phyloP scores from a whole-genome alignment of 2,329 filamentous ascomycete genomes.

The Sporothrix pallida region DNA sequence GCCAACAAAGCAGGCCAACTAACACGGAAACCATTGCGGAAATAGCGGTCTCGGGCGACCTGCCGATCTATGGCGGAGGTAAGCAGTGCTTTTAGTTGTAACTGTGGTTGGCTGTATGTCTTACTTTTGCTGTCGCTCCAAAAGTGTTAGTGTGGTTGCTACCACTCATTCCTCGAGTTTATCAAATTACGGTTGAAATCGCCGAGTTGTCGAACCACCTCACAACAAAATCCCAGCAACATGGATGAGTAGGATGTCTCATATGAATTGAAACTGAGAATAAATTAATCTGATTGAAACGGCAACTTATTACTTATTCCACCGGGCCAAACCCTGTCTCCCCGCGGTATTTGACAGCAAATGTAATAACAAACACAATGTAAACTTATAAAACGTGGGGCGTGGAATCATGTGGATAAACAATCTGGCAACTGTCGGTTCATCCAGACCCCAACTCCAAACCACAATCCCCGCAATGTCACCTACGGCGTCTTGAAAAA shows the following conservation, averaged over 20 bases:
- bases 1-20: not conserved
- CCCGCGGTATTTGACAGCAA: too few relatives aligned
- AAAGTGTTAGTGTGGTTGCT: too few relatives aligned
- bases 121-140: too few relatives aligned
- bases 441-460: too few relatives aligned
- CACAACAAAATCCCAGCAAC: not conserved
- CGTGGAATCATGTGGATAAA: too few relatives aligned
- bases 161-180: too few relatives aligned
- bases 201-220: not conserved
- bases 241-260: not conserved
- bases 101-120: too few relatives aligned
- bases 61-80: not conserved
- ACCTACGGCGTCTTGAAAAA: too few relatives aligned
- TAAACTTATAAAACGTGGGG: too few relatives aligned
- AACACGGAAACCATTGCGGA: conserved; percentile 6
- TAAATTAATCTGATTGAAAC: not conserved
- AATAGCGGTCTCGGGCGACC: not conserved
- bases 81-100: not conserved
- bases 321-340: not conserved
- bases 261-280: not conserved
- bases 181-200: not conserved
- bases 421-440: too few relatives aligned
- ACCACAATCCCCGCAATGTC: not conserved
- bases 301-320: not conserved
- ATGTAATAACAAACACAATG: too few relatives aligned